phyloP scores from a whole-genome alignment of 1,139 yeast genomes.

The Debaryomyces coudertii region DNA sequence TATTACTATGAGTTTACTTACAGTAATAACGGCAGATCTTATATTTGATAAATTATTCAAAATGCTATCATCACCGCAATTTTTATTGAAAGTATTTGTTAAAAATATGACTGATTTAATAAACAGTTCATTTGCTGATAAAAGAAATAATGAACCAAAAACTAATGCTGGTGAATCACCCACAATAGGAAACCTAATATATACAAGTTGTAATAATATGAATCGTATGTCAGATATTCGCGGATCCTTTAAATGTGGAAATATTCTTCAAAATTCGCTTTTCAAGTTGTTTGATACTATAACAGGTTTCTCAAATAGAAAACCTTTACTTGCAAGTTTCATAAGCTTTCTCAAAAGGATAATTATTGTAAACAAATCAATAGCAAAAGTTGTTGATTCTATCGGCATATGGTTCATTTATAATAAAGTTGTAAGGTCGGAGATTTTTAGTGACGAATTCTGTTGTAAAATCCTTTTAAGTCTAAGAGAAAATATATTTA shows the following conservation, averaged over 20 bases:
- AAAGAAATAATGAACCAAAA: neutral
- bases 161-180: neutral
- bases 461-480: slow-evolving; percentile 23
- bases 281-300: slow-evolving; percentile 33
- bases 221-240: neutral
- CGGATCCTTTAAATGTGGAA: neutral
- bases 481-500: slow-evolving; percentile 26
- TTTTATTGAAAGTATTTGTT: slow-evolving; percentile 26
- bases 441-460: slow-evolving; percentile 20
- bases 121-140: neutral
- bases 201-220: neutral
- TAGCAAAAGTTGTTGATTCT: slow-evolving; percentile 24
- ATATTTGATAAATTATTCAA: slow-evolving; percentile 33
- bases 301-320: slow-evolving; percentile 30
- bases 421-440: slow-evolving; percentile 19
- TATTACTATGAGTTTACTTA: slow-evolving; percentile 33
- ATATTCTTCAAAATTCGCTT: slow-evolving; percentile 20
- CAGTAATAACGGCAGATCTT: slow-evolving; percentile 37
- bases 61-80: slow-evolving; percentile 35
- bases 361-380: slow-evolving; percentile 15
- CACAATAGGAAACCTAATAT: neutral
- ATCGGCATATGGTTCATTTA: slow-evolving; percentile 20
- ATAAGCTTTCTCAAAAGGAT: slow-evolving; percentile 17
- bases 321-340: slow-evolving; percentile 30
- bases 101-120: slow-evolving; percentile 7